Conservation (phyloP, 2,329 filamentous ascomycete genomes). For the Fusarium austroafricanum region DNA sequence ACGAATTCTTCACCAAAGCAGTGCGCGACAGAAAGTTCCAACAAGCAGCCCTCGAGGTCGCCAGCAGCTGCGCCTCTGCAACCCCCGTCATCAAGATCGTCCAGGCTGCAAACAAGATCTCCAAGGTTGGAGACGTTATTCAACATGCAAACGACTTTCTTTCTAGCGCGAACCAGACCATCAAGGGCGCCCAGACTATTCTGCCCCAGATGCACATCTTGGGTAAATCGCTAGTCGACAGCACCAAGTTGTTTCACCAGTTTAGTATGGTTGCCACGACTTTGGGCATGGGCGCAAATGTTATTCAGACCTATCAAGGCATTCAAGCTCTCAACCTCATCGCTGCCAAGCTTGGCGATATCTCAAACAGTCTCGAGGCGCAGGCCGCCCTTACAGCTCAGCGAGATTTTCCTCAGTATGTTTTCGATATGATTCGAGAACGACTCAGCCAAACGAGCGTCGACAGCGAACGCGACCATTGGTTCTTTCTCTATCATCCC, state of each 20-base stretch:
- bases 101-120: constrained; percentile 43
- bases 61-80: constrained; percentile 28
- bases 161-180: constrained; percentile 38
- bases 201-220: constrained; percentile 52
- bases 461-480: constrained; percentile 49
- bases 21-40: constrained; percentile 30
- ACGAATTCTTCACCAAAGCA: constrained; percentile 26
- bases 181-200: constrained; percentile 39
- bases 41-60: constrained; percentile 27
- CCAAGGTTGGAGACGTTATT: constrained; percentile 42
- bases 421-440: constrained; percentile 53
- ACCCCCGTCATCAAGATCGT: constrained; percentile 40
- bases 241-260: constrained; percentile 46
- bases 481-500: constrained; percentile 57
- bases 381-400: constrained; percentile 53
- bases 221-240: constrained; percentile 51
- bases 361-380: constrained; percentile 49
- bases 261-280: constrained; percentile 49
- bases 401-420: constrained; percentile 52
- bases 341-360: constrained; percentile 51
- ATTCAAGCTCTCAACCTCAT: constrained; percentile 52
- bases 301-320: constrained; percentile 52
- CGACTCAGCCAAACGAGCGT: constrained; percentile 49
- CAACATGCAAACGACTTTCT: constrained; percentile 42
- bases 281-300: constrained; percentile 50